A percentile compares a stretch with the other conserved stretches of the same genome.
Conservation (phyloP, 805 yeast species). For the Hagleromyces aurorensis region DNA sequence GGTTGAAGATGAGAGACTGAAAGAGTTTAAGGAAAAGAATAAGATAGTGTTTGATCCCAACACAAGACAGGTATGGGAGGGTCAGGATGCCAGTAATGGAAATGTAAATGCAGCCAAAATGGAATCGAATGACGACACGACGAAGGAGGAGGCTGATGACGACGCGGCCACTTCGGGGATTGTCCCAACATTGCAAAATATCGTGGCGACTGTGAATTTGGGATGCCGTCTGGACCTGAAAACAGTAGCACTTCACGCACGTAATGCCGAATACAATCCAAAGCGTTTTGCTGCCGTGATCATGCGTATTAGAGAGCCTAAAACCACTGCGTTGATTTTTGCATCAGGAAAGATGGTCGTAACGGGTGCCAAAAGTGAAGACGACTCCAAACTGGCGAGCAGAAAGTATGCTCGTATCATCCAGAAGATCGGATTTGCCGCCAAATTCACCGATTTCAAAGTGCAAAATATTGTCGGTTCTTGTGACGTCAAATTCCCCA, state of each 20-base stretch:
- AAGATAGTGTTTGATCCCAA: constrained; percentile 31
- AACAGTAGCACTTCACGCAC: constrained; percentile 95
- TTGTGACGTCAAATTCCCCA: constrained; percentile 97
- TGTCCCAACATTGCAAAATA: constrained; percentile 88
- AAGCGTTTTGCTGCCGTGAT: constrained; percentile 98
- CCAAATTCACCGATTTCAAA: constrained; percentile 95
- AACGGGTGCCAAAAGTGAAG: constrained; percentile 98
- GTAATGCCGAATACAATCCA: constrained; percentile 98
- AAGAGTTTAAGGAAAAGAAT: constrained; percentile 30
- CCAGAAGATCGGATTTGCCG: constrained; percentile 95
- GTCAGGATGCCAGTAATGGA: constrained; percentile 16
- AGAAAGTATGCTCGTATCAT: constrained; percentile 97
- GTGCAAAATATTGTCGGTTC: constrained; percentile 98
- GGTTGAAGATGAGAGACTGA: constrained; percentile 29
- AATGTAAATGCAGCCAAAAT: constrained; percentile 5
- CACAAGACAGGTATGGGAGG: constrained; percentile 33
- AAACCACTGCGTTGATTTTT: constrained; percentile 93
- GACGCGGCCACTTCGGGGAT: constrained; percentile 86
- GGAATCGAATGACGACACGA: constrained; percentile 6
- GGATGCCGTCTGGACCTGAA: constrained; percentile 94
- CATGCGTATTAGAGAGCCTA: constrained; percentile 98
- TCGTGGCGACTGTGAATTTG: constrained; percentile 94
- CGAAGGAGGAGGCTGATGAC: constrained; percentile 32
- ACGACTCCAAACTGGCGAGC: constrained; percentile 95
- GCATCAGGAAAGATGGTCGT: constrained; percentile 99